These are phyloP conservation scores for Hypericum perforatum DNA, from an alignment of 345 rosid species.

Conservation along the genomic window DNA sequence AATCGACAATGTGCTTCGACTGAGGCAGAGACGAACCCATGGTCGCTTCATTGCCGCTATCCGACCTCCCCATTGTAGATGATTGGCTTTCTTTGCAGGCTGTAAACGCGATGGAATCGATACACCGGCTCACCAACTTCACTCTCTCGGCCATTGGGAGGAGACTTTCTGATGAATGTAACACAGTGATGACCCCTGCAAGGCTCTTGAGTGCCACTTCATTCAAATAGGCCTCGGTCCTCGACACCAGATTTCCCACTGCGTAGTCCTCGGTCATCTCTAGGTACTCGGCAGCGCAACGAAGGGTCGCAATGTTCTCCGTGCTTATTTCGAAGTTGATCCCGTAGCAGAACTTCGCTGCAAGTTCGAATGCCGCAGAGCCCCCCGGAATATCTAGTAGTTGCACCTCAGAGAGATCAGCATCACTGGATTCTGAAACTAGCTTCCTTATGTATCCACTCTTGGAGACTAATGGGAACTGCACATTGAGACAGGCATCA, in stretches of 20 bases:
- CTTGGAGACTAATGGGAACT: conserved; percentile 80
- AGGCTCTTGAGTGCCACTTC: conserved; percentile 75
- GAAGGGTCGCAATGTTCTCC: conserved; percentile 64
- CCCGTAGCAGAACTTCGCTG: conserved; percentile 87
- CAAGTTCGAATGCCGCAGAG: conserved; percentile 68
- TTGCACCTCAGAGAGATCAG: conserved; percentile 41
- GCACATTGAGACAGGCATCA: conserved; percentile 19
- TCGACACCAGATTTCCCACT: conserved; percentile 55
- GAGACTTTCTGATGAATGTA: conserved; percentile 45
- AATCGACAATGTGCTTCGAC: conserved; percentile 49
- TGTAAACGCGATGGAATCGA: conserved; percentile 66
- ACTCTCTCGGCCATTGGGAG: conserved; percentile 67
- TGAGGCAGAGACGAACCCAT: conserved; percentile 25
- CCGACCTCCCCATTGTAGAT: conserved; percentile 33
- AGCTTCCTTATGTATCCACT: conserved; percentile 63
- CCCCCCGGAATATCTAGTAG: conserved; percentile 64
- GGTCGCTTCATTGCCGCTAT: conserved; percentile 25
- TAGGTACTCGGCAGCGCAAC: conserved; percentile 78
- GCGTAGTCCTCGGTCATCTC: conserved; percentile 83
- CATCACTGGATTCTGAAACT: conserved; percentile 50
- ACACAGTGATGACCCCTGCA: conserved; percentile 52
- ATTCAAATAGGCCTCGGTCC: conserved; percentile 65
- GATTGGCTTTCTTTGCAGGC: conserved; percentile 68
- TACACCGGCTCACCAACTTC: conserved; percentile 61
- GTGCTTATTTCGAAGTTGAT: conserved; percentile 76